These are phyloP conservation scores for Anisodus acutangulus DNA, from an alignment of 257 asterid genomes.

Conservation along the genomic window DNA sequence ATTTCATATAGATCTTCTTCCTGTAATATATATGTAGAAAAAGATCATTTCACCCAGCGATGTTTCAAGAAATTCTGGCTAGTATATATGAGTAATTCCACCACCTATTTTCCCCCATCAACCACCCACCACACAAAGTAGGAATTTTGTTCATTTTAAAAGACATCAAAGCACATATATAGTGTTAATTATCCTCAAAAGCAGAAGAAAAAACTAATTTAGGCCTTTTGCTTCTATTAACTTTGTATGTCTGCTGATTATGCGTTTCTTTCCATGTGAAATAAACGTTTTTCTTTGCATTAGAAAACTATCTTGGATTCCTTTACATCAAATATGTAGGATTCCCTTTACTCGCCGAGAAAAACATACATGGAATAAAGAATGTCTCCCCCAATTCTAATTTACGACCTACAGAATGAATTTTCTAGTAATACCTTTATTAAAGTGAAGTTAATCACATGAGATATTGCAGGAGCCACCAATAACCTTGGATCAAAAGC, in stretches of 20 bases:
- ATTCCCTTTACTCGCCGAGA: background rate
- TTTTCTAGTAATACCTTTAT: slow-evolving; percentile 35
- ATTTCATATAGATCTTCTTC: slow-evolving; percentile 94
- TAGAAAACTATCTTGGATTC: background rate
- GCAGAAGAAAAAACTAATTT: background rate
- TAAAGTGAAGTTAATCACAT: slow-evolving; percentile 54
- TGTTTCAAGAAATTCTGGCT: background rate
- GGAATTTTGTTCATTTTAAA: background rate
- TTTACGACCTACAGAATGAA: background rate
- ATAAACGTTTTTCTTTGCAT: background rate
- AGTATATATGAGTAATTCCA: background rate
- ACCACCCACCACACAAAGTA: background rate
- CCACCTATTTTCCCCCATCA: background rate
- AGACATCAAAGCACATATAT: background rate
- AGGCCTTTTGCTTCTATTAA: background rate
- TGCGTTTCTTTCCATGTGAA: background rate
- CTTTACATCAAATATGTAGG: background rate
- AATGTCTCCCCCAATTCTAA: background rate
- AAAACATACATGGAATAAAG: background rate
- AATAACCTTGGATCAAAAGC: slow-evolving; percentile 96
- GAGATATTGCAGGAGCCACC: slow-evolving; percentile 93
- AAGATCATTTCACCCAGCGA: background rate
- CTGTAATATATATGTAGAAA: slow-evolving; percentile 44
- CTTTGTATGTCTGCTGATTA: background rate
- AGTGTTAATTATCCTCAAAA: background rate